Conservation (phyloP, 2,329 filamentous ascomycete species). For the Pseudogymnoascus sp. region DNA sequence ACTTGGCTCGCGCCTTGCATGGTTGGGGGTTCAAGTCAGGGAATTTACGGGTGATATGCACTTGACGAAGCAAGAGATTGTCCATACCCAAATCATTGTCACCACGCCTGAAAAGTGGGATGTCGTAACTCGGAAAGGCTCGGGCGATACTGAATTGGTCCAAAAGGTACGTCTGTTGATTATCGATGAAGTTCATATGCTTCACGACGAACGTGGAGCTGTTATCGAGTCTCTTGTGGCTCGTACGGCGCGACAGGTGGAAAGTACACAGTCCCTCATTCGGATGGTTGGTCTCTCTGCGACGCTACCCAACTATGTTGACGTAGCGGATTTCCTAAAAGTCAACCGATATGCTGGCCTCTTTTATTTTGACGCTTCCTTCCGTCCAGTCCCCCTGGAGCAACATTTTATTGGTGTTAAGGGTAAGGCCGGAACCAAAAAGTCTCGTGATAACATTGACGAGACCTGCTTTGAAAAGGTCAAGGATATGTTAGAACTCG, state of each 20-base stretch:
- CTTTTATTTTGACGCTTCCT: constrained; percentile 95
- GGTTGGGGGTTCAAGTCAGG: constrained; percentile 85
- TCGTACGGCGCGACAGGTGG: constrained; percentile 88
- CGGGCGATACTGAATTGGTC: constrained; percentile 92
- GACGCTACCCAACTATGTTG: constrained; percentile 90
- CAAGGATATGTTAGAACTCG: constrained; percentile 77
- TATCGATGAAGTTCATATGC: constrained; percentile 98
- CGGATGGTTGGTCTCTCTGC: constrained; percentile 92
- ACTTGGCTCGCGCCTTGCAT: constrained; percentile 79
- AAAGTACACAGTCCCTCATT: constrained; percentile 95
- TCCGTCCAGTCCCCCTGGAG: constrained; percentile 89
- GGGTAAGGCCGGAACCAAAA: constrained; percentile 73
- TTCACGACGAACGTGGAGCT: constrained; percentile 93
- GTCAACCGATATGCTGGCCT: constrained; percentile 88
- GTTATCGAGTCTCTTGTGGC: constrained; percentile 94
- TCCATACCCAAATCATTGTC: constrained; percentile 94
- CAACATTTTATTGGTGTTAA: constrained; percentile 97
- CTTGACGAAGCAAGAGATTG: constrained; percentile 89
- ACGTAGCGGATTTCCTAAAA: constrained; percentile 93
- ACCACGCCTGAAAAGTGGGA: constrained; percentile 99
- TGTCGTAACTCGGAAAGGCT: constrained; percentile 93
- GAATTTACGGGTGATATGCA: constrained; percentile 99
- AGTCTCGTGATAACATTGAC: constrained; percentile 83
- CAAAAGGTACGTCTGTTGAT: constrained; percentile 94
- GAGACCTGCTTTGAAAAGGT: constrained; percentile 87